These are phyloP conservation scores for Phytomonas francai DNA, from an alignment of 208 protist genomes.

Conservation along the genomic window DNA sequence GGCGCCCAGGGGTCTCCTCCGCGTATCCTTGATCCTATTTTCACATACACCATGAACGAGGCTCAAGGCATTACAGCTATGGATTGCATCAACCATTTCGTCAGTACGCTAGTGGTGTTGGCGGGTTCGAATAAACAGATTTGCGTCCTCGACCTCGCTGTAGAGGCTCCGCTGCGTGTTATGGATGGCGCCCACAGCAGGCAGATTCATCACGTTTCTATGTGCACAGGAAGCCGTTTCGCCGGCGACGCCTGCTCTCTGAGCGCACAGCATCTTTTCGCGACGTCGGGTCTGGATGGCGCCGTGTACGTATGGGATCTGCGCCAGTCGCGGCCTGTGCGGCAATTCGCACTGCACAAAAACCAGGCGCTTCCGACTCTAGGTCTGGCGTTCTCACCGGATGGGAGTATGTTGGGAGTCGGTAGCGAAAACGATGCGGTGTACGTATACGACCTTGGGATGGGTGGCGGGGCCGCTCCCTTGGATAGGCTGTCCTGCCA, in stretches of 20 bases:
- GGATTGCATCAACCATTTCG: slow-evolving; percentile 69
- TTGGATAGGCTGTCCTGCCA: slow-evolving; percentile 30
- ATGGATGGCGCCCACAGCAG: slow-evolving; percentile 48
- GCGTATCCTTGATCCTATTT: slow-evolving; percentile 14
- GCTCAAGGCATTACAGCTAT: slow-evolving; percentile 50
- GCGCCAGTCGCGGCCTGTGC: slow-evolving; percentile 27
- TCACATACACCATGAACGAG: slow-evolving; percentile 15
- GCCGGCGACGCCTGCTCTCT: slow-evolving; percentile 3
- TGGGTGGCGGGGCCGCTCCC: slow-evolving; percentile 19
- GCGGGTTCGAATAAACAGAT: slow-evolving; percentile 65
- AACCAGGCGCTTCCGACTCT: slow-evolving; percentile 51
- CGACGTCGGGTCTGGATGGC: slow-evolving; percentile 62
- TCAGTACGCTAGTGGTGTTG: slow-evolving; percentile 55
- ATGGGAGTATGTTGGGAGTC: slow-evolving; percentile 43
- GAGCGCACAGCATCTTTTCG: slow-evolving; percentile 41
- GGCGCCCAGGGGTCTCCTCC: no score
- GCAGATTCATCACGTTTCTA: slow-evolving; percentile 51
- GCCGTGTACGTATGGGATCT: slow-evolving; percentile 72
- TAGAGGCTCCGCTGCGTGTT: slow-evolving; percentile 26
- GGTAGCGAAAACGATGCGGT: slow-evolving; percentile 65
- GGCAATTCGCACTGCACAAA: slow-evolving; percentile 65
- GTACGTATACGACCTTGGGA: slow-evolving; percentile 64
- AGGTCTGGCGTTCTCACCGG: slow-evolving; percentile 51
- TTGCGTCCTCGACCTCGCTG: slow-evolving; percentile 49
- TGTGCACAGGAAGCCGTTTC: slow-evolving; percentile 48